Conservation (phyloP, 23 red algal genomes). For the Gracilaria domingensis region DNA sequence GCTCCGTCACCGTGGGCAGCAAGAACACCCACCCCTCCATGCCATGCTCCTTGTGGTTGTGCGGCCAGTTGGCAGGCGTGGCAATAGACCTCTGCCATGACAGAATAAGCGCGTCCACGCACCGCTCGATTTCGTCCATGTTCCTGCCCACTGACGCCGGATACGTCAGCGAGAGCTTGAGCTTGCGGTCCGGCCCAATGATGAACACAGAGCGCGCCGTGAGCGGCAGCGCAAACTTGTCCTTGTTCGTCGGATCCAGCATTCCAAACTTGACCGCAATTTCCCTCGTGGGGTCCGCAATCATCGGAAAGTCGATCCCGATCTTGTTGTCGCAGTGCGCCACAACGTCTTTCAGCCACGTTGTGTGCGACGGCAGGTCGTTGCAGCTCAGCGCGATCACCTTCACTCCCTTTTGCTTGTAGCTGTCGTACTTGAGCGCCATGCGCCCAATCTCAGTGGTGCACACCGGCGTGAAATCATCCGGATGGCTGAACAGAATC, state of each 20-base stretch:
- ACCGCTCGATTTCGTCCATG: conserved; percentile 80
- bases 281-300: conserved; percentile 66
- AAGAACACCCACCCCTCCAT: conserved; percentile 62
- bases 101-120: conserved; percentile 71
- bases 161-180: conserved; percentile 77
- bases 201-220: conserved; percentile 83
- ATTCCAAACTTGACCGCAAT: conserved; percentile 71
- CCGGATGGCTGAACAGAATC: conserved; percentile 67
- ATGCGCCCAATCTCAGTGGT: conserved; percentile 82
- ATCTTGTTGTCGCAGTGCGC: conserved; percentile 55
- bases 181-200: conserved; percentile 71
- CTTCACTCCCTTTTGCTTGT: conserved; percentile 66
- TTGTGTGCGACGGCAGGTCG: conserved; percentile 54
- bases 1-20: conserved; percentile 50
- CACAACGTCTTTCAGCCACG: conserved; percentile 69
- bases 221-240: conserved; percentile 47
- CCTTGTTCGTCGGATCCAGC: conserved; percentile 61
- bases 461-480: conserved; percentile 85
- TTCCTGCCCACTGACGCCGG: conserved; percentile 71
- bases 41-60: conserved; percentile 43
- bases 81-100: conserved; percentile 55
- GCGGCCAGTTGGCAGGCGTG: conserved; percentile 77
- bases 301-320: conserved; percentile 71
- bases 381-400: conserved; percentile 75
- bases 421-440: conserved; percentile 62